These are phyloP conservation scores for Acacia crassicarpa DNA, from an alignment of 306 rosid species.

Conservation along the genomic window DNA sequence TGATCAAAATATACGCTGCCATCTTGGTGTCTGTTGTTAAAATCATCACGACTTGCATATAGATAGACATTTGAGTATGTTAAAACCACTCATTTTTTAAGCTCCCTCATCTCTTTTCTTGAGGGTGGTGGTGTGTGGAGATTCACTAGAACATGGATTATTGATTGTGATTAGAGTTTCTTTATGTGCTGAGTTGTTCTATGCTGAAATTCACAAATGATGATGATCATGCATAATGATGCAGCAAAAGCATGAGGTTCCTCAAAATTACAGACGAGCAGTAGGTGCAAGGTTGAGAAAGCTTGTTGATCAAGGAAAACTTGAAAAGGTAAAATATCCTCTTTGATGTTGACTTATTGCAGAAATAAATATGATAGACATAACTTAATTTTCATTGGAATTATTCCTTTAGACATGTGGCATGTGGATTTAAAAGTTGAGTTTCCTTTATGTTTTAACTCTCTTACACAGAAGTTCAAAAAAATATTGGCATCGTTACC, in stretches of 20 bases:
- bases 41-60: too few relatives aligned
- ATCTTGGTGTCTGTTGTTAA: background rate
- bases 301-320: constrained; percentile 75
- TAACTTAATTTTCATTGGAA: background rate
- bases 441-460: background rate
- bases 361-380: too few relatives aligned
- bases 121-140: background rate
- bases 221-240: constrained; percentile 30
- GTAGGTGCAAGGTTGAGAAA: constrained; percentile 66
- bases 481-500: background rate
- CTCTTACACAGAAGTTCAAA: background rate
- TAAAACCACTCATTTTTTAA: background rate
- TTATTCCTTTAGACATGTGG: constrained; percentile 4
- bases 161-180: constrained; percentile 13
- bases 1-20: background rate
- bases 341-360: background rate
- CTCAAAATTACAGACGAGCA: constrained; percentile 65
- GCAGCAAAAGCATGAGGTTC: constrained; percentile 76
- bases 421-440: background rate
- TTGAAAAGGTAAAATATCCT: constrained; percentile 69
- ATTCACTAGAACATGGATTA: background rate
- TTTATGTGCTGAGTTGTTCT: constrained; percentile 14
- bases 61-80: background rate
- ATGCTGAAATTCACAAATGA: constrained; percentile 31
- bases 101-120: background rate